Conservation (phyloP, 2,329 filamentous ascomycete species). For the Epichloe aotearoae region DNA sequence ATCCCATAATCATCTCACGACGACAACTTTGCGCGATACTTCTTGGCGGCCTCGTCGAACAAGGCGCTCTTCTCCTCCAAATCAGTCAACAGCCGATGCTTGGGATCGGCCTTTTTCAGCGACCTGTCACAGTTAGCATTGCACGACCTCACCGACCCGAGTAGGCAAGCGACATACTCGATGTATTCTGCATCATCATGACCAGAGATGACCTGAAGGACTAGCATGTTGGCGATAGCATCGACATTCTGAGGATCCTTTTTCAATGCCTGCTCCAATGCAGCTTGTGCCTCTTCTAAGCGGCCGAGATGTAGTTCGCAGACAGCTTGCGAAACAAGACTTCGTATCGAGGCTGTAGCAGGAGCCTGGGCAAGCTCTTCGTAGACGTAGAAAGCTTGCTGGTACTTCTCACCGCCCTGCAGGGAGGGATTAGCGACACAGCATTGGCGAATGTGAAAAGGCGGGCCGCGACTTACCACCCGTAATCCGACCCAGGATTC, state of each 20-base stretch:
- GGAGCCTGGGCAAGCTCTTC: constrained; percentile 88
- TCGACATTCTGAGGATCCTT: constrained; percentile 60
- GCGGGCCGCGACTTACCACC: constrained; percentile 41
- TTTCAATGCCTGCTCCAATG: constrained; percentile 65
- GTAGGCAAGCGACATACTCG: constrained; percentile 36
- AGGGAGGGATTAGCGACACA: constrained; percentile 14
- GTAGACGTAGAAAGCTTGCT: constrained; percentile 93
- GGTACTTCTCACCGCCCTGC: constrained; percentile 88
- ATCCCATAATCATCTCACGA: constrained; percentile 18
- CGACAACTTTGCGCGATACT: constrained; percentile 75
- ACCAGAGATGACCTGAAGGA: constrained; percentile 64
- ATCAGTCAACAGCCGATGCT: constrained; percentile 61
- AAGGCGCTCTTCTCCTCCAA: constrained; percentile 73
- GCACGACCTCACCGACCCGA: not conserved
- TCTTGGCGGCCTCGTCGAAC: constrained; percentile 75
- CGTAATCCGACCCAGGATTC: constrained; percentile 91
- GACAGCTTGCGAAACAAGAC: constrained; percentile 76
- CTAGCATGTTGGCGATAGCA: constrained; percentile 70
- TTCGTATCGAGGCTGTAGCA: constrained; percentile 61
- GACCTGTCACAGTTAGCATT: constrained; percentile 28
- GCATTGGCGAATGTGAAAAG: not conserved
- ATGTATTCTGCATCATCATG: constrained; percentile 52
- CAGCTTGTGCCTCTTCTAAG: constrained; percentile 76
- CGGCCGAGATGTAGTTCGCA: constrained; percentile 85
- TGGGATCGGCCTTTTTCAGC: constrained; percentile 44